Conservation (phyloP, 371 early-diverging fungal species). For the Mycotypha africana region DNA sequence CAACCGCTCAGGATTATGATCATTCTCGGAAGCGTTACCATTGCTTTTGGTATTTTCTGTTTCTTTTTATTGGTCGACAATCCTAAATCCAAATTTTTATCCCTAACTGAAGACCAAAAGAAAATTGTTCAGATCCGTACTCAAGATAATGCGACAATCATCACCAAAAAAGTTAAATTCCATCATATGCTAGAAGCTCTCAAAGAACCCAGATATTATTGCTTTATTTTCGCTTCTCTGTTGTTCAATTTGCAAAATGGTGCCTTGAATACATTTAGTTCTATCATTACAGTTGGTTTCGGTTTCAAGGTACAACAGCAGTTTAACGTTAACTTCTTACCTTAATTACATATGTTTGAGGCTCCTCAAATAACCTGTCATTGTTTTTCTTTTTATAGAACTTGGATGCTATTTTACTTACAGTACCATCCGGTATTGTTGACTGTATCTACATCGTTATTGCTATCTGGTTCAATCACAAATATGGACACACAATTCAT, state of each 20-base stretch:
- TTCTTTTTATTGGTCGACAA: slow-evolving; percentile 16
- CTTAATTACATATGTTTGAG: no score
- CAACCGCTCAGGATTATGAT: slow-evolving; percentile 23
- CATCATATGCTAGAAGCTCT: slow-evolving; percentile 27
- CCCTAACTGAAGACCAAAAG: slow-evolving; percentile 13
- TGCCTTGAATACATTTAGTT: slow-evolving; percentile 27
- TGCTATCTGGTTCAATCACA: slow-evolving; percentile 30
- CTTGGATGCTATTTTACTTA: slow-evolving; percentile 32
- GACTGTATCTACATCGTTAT: slow-evolving; percentile 25
- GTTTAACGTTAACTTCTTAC: background rate
- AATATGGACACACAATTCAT: slow-evolving; percentile 29
- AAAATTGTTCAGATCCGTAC: slow-evolving; percentile 19
- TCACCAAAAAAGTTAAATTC: slow-evolving; percentile 18
- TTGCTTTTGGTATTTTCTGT: slow-evolving; percentile 9
- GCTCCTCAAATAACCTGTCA: no score
- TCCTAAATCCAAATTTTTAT: slow-evolving; percentile 11
- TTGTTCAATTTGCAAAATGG: slow-evolving; percentile 36
- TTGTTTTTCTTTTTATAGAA: slow-evolving; percentile 7
- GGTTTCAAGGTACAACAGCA: slow-evolving; percentile 30
- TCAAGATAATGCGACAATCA: slow-evolving; percentile 25
- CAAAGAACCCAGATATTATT: slow-evolving; percentile 20
- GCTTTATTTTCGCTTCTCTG: slow-evolving; percentile 19
- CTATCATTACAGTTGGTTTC: slow-evolving; percentile 31
- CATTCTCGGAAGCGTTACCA: slow-evolving; percentile 12
- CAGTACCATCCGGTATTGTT: slow-evolving; percentile 30